Percentiles rank a stretch among this genome's conserved stretches.
Evolutionary conservation across 176 grass and related monocot genomes (phyloP).

Genomic region (Cenchrus fungigraminus): DNA sequence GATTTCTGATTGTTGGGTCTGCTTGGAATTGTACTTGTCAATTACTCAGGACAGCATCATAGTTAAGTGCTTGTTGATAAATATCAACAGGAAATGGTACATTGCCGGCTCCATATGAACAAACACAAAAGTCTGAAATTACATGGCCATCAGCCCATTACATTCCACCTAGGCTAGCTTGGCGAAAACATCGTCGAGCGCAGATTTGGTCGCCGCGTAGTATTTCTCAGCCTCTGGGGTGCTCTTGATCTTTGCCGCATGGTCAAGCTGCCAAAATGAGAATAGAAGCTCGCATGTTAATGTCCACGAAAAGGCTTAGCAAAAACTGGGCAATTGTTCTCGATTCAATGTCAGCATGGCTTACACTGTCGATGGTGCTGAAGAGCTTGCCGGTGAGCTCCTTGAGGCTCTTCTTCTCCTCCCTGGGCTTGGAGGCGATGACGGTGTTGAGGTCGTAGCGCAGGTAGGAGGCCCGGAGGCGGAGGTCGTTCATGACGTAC

Average conservation of each 20-base stretch:
- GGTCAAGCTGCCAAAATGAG: slow-evolving; percentile 71
- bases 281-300: slow-evolving; percentile 14
- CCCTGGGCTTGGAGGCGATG: slow-evolving; percentile 82
- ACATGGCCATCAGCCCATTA: slow-evolving; percentile 39
- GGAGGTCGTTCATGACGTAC: slow-evolving; percentile 84
- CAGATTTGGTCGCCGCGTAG: slow-evolving; percentile 61
- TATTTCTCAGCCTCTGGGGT: slow-evolving; percentile 72
- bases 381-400: slow-evolving; percentile 77
- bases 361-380: slow-evolving; percentile 70
- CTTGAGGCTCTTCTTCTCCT: slow-evolving; percentile 88
- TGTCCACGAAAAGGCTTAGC: too few species aligned
- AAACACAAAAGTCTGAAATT: slow-evolving; percentile 54
- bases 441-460: slow-evolving; percentile 92
- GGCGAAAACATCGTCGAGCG: slow-evolving; percentile 68
- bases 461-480: slow-evolving; percentile 70
- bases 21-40: slow-evolving; percentile 11
- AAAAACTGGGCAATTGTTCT: neutral
- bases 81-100: slow-evolving; percentile 58
- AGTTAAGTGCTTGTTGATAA: slow-evolving; percentile 47
- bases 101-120: slow-evolving; percentile 64
- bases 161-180: slow-evolving; percentile 71
- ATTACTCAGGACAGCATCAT: slow-evolving; percentile 24
- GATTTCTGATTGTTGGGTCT: neutral
- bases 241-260: slow-evolving; percentile 98
- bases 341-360: too few species aligned